phyloP scores from a whole-genome alignment of 176 grass and related monocot genomes.

The Aegilops longissima region DNA sequence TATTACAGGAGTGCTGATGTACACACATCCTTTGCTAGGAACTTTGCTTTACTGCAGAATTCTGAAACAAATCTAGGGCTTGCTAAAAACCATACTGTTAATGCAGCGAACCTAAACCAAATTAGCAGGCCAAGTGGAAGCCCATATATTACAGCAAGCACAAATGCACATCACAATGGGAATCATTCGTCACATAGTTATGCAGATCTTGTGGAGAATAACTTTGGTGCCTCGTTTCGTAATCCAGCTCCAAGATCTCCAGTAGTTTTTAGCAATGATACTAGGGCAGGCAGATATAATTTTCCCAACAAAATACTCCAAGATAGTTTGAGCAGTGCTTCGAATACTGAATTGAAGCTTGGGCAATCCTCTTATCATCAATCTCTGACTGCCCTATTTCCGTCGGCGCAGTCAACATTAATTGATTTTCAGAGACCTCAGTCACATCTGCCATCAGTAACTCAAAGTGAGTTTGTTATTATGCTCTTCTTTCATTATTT shows the following conservation, averaged over 20 bases:
- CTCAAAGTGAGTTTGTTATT: conserved; percentile 55
- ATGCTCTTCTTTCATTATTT: conserved; percentile 27
- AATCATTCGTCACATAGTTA: conserved; percentile 46
- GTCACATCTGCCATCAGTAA: conserved; percentile 22
- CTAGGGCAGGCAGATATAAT: not conserved
- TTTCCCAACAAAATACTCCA: conserved; percentile 30
- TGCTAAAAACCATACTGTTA: conserved; percentile 24
- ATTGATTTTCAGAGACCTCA: conserved; percentile 54
- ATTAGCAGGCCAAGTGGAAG: conserved; percentile 25
- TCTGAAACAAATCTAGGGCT: conserved; percentile 12
- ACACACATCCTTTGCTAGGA: conserved; percentile 36
- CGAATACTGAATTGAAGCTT: conserved; percentile 77
- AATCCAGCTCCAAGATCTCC: conserved; percentile 29
- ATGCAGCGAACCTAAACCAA: conserved; percentile 19
- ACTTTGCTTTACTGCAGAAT: conserved; percentile 32
- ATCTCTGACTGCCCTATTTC: conserved; percentile 43
- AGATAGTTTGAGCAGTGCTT: conserved; percentile 40
- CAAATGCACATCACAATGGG: conserved; percentile 25
- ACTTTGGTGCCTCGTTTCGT: conserved; percentile 25
- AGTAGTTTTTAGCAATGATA: conserved; percentile 39
- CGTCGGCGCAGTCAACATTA: conserved; percentile 31
- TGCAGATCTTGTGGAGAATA: conserved; percentile 42
- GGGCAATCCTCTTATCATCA: conserved; percentile 71
- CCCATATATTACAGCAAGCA: conserved; percentile 18
- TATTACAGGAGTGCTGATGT: conserved; percentile 29